Percentiles rank a stretch among this genome's conserved stretches.
Conservation (phyloP, 306 rosid species). For the Arachis stenosperma region DNA sequence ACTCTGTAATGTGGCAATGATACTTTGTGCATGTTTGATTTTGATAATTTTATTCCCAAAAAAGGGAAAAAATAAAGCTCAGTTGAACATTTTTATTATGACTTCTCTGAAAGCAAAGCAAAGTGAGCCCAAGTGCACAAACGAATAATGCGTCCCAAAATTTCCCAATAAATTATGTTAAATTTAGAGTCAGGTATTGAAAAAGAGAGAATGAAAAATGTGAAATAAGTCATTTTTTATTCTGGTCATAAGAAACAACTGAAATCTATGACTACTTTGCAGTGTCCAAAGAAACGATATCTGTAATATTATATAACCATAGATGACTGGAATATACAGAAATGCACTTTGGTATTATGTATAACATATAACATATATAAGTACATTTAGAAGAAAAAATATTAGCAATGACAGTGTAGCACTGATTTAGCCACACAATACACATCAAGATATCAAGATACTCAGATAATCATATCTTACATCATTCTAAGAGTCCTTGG, state of each 20-base stretch:
- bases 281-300: conserved; percentile 18
- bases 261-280: conserved; percentile 12
- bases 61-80: background rate
- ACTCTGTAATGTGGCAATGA: conserved; percentile 17
- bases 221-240: conserved; percentile 4
- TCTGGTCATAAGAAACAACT: conserved; percentile 25
- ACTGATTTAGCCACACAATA: conserved; percentile 13
- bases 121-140: conserved; percentile 7
- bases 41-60: background rate
- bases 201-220: conserved; percentile 29
- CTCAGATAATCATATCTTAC: conserved; percentile 55
- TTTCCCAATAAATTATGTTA: background rate
- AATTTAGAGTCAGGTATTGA: conserved; percentile 15
- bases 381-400: conserved; percentile 16
- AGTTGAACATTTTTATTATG: conserved; percentile 24
- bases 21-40: conserved; percentile 9
- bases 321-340: background rate
- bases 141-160: background rate
- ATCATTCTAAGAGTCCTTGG: conserved; percentile 98
- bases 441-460: background rate
- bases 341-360: conserved; percentile 11
- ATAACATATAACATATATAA: background rate
- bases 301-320: background rate
- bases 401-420: background rate
- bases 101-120: conserved; percentile 8